Evolutionary conservation across 108 stramenopile genomes (phyloP).

Genomic region (Nannochloropsis oceanica): DNA sequence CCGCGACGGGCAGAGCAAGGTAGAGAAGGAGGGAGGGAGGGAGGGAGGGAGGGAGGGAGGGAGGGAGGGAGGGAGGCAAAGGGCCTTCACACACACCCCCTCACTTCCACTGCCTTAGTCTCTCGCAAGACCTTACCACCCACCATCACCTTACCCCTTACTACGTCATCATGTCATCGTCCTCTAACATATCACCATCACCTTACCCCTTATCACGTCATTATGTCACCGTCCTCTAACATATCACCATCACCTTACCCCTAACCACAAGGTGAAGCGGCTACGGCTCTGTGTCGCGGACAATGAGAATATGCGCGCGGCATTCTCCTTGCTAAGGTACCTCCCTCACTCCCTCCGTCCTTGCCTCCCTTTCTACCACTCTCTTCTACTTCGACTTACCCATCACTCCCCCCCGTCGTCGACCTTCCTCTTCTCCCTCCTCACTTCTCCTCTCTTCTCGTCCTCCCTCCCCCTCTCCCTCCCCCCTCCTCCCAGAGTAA

Average conservation of each 20-base stretch:
- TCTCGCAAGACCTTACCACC: too few relatives aligned
- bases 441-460: background rate
- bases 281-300: conserved; percentile 79
- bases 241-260: background rate
- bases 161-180: background rate
- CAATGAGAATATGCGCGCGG: conserved; percentile 76
- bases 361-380: background rate
- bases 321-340: conserved; percentile 52
- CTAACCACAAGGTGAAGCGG: conserved; percentile 47
- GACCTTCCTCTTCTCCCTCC: background rate
- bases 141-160: conserved; percentile 18
- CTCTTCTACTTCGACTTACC: background rate
- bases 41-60: background rate
- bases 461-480: background rate
- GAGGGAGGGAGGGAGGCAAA: background rate
- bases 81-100: background rate
- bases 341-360: background rate
- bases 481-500: background rate
- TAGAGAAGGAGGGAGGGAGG: background rate
- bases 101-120: too few relatives aligned
- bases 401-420: background rate
- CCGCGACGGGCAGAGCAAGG: background rate
- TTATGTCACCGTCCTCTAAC: too few relatives aligned
- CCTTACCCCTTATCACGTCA: conserved; percentile 19
- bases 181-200: too few relatives aligned